Conservation (phyloP, 768 basidiomycete genomes). For the Trametes cubensis region DNA sequence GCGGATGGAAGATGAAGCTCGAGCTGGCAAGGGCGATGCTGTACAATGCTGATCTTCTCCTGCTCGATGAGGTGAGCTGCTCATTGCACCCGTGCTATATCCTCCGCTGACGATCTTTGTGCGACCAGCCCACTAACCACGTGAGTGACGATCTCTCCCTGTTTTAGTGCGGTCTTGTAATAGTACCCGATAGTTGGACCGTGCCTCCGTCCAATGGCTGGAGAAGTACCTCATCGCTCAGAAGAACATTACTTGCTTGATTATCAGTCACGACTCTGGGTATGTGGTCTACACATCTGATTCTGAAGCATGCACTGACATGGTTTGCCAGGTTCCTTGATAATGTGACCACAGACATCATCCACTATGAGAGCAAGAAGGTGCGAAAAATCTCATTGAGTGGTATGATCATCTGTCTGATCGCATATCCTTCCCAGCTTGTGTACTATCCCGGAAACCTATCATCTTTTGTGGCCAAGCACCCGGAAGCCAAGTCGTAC, state of each 20-base stretch:
- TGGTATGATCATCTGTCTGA: slow-evolving; percentile 13
- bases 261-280: slow-evolving; percentile 97
- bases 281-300: slow-evolving; percentile 39
- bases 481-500: slow-evolving; percentile 94
- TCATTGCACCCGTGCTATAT: background rate
- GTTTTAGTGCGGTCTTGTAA: slow-evolving; percentile 21
- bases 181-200: slow-evolving; percentile 58
- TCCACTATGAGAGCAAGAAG: slow-evolving; percentile 96
- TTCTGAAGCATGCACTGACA: background rate
- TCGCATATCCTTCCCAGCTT: slow-evolving; percentile 50
- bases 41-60: slow-evolving; percentile 85
- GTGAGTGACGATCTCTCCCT: slow-evolving; percentile 48
- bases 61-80: slow-evolving; percentile 75
- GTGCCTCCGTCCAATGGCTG: slow-evolving; percentile 87
- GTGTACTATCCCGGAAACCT: slow-evolving; percentile 95
- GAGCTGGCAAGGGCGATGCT: slow-evolving; percentile 96
- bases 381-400: slow-evolving; percentile 37
- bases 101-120: slow-evolving; percentile 21
- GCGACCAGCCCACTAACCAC: slow-evolving; percentile 82
- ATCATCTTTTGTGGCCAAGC: slow-evolving; percentile 83
- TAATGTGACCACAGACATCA: slow-evolving; percentile 93
- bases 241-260: slow-evolving; percentile 84
- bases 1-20: slow-evolving; percentile 99
- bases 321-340: slow-evolving; percentile 73
- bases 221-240: slow-evolving; percentile 85